phyloP scores from a whole-genome alignment of 2,329 filamentous ascomycete genomes.

The Paracamarosporium sp. region DNA sequence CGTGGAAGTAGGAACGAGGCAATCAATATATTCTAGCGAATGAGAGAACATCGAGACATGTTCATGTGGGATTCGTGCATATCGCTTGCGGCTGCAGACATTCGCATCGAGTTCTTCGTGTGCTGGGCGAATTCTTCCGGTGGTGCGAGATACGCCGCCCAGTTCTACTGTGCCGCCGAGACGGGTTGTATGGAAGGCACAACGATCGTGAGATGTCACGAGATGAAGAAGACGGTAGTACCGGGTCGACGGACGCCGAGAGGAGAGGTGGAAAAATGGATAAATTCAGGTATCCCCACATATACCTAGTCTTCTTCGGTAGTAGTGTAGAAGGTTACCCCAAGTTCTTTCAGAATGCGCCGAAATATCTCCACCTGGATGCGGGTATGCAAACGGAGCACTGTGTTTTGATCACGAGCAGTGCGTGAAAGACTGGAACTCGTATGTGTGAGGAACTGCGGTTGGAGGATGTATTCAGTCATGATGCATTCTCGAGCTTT shows the following conservation, averaged over 20 bases:
- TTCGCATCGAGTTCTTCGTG: not conserved
- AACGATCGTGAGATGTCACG: not conserved
- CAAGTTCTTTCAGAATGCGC: not conserved
- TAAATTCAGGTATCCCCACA: conserved; percentile 34
- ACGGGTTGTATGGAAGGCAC: not conserved
- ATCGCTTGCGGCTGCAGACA: conserved; percentile 2
- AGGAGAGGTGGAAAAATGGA: conserved; percentile 26
- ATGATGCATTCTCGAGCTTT: too few species aligned
- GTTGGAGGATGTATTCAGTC: too few species aligned
- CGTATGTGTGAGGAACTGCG: too few species aligned
- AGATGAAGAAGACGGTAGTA: conserved; percentile 27
- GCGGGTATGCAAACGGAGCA: not conserved
- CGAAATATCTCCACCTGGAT: not conserved
- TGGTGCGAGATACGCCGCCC: not conserved
- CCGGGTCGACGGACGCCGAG: conserved; percentile 30
- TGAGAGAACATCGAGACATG: conserved; percentile 14
- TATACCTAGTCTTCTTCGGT: conserved; percentile 12
- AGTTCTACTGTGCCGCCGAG: not conserved
- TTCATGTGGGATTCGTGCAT: not conserved
- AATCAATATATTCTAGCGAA: conserved; percentile 4
- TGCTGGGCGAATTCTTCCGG: conserved; percentile 35
- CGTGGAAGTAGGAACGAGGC: not conserved
- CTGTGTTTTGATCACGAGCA: too few species aligned
- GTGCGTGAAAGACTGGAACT: too few species aligned
- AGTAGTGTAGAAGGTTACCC: conserved; percentile 2